Evolutionary conservation across 2,329 filamentous ascomycete species (phyloP).

Genomic region (Boeremia exigua): DNA sequence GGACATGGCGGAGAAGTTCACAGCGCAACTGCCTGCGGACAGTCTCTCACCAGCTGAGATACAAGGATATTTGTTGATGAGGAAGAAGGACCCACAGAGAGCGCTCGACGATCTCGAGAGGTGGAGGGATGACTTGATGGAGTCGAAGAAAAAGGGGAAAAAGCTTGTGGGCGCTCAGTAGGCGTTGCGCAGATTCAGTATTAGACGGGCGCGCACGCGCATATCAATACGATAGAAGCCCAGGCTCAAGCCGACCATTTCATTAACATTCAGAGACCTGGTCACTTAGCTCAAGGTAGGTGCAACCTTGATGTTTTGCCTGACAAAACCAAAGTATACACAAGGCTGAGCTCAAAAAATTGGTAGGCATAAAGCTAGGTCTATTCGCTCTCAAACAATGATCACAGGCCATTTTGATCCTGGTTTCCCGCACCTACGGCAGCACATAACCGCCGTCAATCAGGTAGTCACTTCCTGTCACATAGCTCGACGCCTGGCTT

Average conservation of each 20-base stretch:
- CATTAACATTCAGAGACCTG: too few relatives aligned
- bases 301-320: too few relatives aligned
- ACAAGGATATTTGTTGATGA: slow-evolving; percentile 59
- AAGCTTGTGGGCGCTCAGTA: slow-evolving; percentile 8
- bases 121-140: slow-evolving; percentile 45
- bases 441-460: slow-evolving; percentile 76
- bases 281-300: too few relatives aligned
- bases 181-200: too few relatives aligned
- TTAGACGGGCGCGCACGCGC: too few relatives aligned
- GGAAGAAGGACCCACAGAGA: slow-evolving; percentile 57
- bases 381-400: too few relatives aligned
- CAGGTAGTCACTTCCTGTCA: slow-evolving; percentile 74
- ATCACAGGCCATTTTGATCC: too few relatives aligned
- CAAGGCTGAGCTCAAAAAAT: too few relatives aligned
- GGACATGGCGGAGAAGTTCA: slow-evolving; percentile 54
- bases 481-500: slow-evolving; percentile 76
- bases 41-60: slow-evolving; percentile 60
- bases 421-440: slow-evolving; percentile 22
- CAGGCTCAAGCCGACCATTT: too few relatives aligned
- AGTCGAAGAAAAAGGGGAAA: slow-evolving; percentile 8
- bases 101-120: slow-evolving; percentile 53
- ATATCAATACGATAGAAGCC: too few relatives aligned
- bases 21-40: slow-evolving; percentile 53
- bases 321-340: too few relatives aligned
- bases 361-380: too few relatives aligned